Conservation (phyloP, 1,139 yeast genomes). For the Suhomyces chickasaworum region DNA sequence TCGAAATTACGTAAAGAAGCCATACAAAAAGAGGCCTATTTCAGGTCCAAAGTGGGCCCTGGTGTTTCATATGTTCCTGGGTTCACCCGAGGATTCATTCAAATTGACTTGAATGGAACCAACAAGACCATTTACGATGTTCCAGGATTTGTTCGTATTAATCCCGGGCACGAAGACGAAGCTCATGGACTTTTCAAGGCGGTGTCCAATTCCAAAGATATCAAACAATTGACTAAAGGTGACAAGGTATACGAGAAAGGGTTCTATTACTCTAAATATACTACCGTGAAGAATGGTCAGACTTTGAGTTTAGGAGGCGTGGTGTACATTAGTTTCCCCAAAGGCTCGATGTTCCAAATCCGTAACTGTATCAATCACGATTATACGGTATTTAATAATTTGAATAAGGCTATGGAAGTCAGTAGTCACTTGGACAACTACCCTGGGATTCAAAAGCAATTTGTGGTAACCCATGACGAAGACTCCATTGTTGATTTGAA, state of each 20-base stretch:
- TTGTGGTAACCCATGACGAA: slow-evolving; percentile 30
- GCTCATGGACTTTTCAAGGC: slow-evolving; percentile 35
- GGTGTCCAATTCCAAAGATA: slow-evolving; percentile 26
- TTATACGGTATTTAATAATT: slow-evolving; percentile 27
- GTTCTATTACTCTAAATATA: slow-evolving; percentile 37
- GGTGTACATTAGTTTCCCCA: slow-evolving; percentile 47
- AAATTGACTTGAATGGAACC: slow-evolving; percentile 29
- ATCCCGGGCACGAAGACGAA: slow-evolving; percentile 13
- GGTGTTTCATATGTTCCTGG: slow-evolving; percentile 58
- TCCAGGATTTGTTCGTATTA: slow-evolving; percentile 50
- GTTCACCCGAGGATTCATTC: slow-evolving; percentile 52
- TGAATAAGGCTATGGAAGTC: slow-evolving; percentile 32
- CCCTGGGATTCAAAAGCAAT: slow-evolving; percentile 29
- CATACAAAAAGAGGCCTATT: slow-evolving; percentile 17
- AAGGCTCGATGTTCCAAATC: slow-evolving; percentile 45
- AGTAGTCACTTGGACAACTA: slow-evolving; percentile 18
- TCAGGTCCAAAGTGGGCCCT: slow-evolving; percentile 37
- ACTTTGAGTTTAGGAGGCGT: slow-evolving; percentile 63
- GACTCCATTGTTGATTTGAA: slow-evolving; percentile 35
- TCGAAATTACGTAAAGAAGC: slow-evolving; percentile 16
- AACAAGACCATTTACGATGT: slow-evolving; percentile 49
- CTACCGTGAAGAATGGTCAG: slow-evolving; percentile 45
- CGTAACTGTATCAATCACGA: slow-evolving; percentile 40
- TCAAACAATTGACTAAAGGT: slow-evolving; percentile 44
- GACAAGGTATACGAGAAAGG: slow-evolving; percentile 36